These are phyloP conservation scores for Penium margaritaceum DNA, from an alignment of 139 green algal genomes.

Conservation along the genomic window DNA sequence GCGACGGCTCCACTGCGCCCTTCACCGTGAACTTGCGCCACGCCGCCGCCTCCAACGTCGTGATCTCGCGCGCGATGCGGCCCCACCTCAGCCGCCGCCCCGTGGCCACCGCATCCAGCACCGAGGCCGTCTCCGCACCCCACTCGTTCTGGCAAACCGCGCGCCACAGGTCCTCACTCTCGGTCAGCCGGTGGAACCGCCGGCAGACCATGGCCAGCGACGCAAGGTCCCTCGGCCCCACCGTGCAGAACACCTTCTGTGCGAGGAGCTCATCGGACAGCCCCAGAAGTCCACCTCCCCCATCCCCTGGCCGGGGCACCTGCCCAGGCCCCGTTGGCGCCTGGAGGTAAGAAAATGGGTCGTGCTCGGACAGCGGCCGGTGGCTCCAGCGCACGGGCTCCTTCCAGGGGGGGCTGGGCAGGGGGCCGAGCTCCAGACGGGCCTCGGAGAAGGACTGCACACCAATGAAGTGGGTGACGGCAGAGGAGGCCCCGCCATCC, in stretches of 20 bases:
- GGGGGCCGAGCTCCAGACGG: slow-evolving; percentile 26
- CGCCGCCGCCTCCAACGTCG: slow-evolving; percentile 32
- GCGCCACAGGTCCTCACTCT: slow-evolving; percentile 29
- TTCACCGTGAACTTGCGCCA: slow-evolving; percentile 37
- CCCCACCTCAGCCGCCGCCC: slow-evolving; percentile 26
- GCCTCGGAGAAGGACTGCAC: slow-evolving; percentile 23
- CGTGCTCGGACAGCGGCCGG: background rate
- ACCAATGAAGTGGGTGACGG: slow-evolving; percentile 39
- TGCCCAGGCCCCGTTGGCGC: background rate
- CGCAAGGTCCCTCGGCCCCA: slow-evolving; percentile 21
- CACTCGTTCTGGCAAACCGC: slow-evolving; percentile 21
- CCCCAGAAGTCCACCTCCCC: slow-evolving; percentile 1
- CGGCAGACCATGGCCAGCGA: slow-evolving; percentile 23
- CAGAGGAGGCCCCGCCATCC: background rate
- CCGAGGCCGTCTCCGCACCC: slow-evolving; percentile 10
- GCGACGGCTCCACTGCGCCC: slow-evolving; percentile 31
- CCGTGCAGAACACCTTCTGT: slow-evolving; percentile 10
- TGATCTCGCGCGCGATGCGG: slow-evolving; percentile 34
- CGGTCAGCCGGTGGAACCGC: slow-evolving; percentile 13
- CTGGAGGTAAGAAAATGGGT: too few relatives aligned
- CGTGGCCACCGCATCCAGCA: slow-evolving; percentile 12
- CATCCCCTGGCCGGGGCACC: background rate
- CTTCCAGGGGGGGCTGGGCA: slow-evolving; percentile 14
- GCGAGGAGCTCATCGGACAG: slow-evolving; percentile 28
- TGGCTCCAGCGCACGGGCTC: background rate